phyloP scores from a whole-genome alignment of 2,329 filamentous ascomycete genomes.

The Penicillium brevicompactum region DNA sequence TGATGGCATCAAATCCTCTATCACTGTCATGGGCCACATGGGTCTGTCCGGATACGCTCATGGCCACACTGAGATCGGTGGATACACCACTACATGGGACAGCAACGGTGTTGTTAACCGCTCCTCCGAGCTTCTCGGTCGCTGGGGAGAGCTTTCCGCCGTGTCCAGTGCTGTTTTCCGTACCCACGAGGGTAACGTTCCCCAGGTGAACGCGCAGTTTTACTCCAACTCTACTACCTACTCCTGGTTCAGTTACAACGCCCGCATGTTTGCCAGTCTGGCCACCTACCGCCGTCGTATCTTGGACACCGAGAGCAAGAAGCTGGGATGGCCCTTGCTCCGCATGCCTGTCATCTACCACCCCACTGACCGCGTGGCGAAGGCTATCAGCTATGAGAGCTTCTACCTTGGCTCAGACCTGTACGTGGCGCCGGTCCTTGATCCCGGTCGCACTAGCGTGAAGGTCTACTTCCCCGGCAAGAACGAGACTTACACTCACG shows the following conservation, averaged over 20 bases:
- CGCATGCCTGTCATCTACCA: constrained; percentile 29
- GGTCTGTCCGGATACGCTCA: constrained; percentile 39
- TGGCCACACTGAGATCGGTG: constrained; percentile 39
- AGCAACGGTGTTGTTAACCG: constrained; percentile 35
- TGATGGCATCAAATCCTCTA: constrained; percentile 39
- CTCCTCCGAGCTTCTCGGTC: constrained; percentile 37
- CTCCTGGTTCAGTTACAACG: constrained; percentile 39
- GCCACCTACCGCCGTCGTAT: constrained; percentile 34
- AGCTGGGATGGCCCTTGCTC: constrained; percentile 23
- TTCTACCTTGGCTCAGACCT: constrained; percentile 25
- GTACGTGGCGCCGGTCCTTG: constrained; percentile 26
- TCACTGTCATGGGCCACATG: constrained; percentile 40
- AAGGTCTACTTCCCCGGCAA: constrained; percentile 23
- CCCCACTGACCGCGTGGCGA: constrained; percentile 18
- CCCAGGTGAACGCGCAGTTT: constrained; percentile 39
- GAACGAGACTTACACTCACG: constrained; percentile 19
- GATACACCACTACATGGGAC: constrained; percentile 36
- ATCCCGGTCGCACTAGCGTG: constrained; percentile 16
- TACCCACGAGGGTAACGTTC: constrained; percentile 43
- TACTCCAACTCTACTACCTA: constrained; percentile 39
- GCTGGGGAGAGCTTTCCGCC: constrained; percentile 41
- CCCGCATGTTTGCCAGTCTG: constrained; percentile 38
- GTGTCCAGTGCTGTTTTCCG: constrained; percentile 38
- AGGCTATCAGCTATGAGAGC: constrained; percentile 26
- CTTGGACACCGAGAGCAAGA: constrained; percentile 28